Conservation (phyloP, 805 yeast species). For the Yarrowia deformans region DNA sequence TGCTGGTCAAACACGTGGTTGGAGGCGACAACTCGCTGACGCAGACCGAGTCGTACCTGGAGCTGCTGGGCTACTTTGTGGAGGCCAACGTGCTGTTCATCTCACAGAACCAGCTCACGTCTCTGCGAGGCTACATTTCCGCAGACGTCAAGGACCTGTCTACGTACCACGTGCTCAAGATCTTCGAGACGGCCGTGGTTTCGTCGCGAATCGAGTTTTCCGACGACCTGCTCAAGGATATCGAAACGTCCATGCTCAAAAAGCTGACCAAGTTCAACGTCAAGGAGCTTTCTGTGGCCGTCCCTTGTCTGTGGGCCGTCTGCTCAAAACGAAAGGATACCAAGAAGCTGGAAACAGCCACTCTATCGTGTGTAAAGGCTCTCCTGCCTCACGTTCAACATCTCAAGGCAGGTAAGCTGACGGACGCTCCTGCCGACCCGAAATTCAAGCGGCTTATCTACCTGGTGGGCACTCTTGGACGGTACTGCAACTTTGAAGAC, state of each 20-base stretch:
- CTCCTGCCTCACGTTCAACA: constrained; percentile 57
- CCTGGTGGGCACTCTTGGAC: constrained; percentile 74
- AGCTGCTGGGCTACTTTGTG: constrained; percentile 63
- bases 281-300: constrained; percentile 71
- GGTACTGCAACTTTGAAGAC: constrained; percentile 67
- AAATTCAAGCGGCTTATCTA: constrained; percentile 64
- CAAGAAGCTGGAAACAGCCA: constrained; percentile 63
- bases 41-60: constrained; percentile 50
- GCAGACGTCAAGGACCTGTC: constrained; percentile 53
- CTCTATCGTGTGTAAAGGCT: constrained; percentile 64
- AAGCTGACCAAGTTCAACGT: constrained; percentile 40
- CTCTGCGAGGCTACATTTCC: constrained; percentile 69
- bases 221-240: constrained; percentile 28
- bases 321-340: constrained; percentile 58
- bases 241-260: constrained; percentile 34
- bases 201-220: constrained; percentile 29
- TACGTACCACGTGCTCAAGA: constrained; percentile 59
- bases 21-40: constrained; percentile 41
- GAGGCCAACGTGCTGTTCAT: constrained; percentile 62
- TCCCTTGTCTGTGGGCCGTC: constrained; percentile 71
- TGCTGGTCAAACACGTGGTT: constrained; percentile 9
- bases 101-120: constrained; percentile 68
- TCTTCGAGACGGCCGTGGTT: constrained; percentile 60
- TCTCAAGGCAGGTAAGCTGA: constrained; percentile 43
- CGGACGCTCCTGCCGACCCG: constrained; percentile 49